Evolutionary conservation across 2,329 filamentous ascomycete species (phyloP), one percentile per base, ranked within the genome.

Genomic region (Penicillium palitans): DNA sequence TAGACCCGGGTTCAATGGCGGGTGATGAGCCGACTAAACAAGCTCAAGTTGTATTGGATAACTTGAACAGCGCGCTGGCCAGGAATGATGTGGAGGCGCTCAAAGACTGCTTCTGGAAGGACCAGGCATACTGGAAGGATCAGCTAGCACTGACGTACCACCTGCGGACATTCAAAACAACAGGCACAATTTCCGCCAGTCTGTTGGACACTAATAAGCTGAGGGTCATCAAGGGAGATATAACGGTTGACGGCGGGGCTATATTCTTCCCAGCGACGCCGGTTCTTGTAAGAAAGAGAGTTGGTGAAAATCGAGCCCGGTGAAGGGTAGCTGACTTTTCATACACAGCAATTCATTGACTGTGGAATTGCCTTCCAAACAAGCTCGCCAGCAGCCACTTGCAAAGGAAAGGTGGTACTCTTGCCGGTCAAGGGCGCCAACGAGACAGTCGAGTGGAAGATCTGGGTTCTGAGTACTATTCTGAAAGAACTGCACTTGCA

Each of bases 241-340:
- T 66, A 39, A 37, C 31, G 10, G 27, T 65, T 7, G 61, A 67
- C 35, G 61, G 61, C 1, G 39, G 6, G 7, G 66, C 57, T 2
- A 25, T 54, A 6, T 65, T 65, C 40, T 13, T 65, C 5, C 58
- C 59, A 13, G 59, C 49, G 2, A 61, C 59, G 1, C 61, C 60
- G 12, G 59, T 52, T 17, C 57, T 65, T 41, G 66, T 66, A 47
- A 59, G 60, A 1, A 1, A 64, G 70, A 52, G 61, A 29, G 21
- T 33, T 2, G 58, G 2, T 59, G 40, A 13, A 42, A 66, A 61
- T 60, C 29, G 15, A 7, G 10, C 44, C 4, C 1, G 19, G n/a
- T 39, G n/a, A 39, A 39, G 8, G 19, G 17, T 46, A 29, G 17
- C 9, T 29, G 25, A 29, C 17, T 19, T 12, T 29, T 19, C 3